A percentile compares a stretch with the other conserved stretches of the same genome.
These are phyloP conservation scores for Phoma herbarum DNA, from an alignment of 2,329 filamentous ascomycete species.

Conservation along the genomic window DNA sequence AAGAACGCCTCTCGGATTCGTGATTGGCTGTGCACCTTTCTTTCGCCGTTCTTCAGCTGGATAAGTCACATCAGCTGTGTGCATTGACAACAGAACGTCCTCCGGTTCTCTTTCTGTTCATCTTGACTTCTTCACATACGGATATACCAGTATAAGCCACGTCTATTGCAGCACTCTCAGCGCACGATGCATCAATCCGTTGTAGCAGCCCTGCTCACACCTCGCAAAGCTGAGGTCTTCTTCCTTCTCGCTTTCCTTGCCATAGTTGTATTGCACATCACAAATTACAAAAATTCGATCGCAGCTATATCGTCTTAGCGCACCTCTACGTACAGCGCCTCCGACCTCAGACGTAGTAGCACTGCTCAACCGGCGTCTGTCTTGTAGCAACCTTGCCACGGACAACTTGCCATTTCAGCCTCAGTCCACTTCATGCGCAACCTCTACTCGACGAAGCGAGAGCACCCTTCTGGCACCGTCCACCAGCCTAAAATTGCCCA, in stretches of 20 bases:
- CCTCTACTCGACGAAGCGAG: no score
- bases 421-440: no score
- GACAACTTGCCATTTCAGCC: no score
- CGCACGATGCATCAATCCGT: slow-evolving; percentile 7
- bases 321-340: neutral
- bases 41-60: neutral
- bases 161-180: neutral
- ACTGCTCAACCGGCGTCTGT: no score
- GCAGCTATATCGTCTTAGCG: neutral
- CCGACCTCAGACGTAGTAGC: no score
- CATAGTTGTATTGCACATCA: slow-evolving; percentile 1
- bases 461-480: neutral
- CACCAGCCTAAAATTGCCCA: neutral
- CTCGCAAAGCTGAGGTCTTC: slow-evolving; percentile 6
- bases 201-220: slow-evolving; percentile 4
- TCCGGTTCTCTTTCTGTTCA: no score
- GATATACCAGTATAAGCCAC: neutral
- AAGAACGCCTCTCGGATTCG: neutral
- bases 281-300: neutral
- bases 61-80: neutral
- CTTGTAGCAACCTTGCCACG: neutral
- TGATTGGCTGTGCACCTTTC: neutral
- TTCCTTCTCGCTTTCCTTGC: slow-evolving; percentile 3
- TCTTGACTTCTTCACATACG: neutral
- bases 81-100: neutral